Evolutionary conservation across 148 eudicot species (phyloP), one percentile per base, ranked within the genome.

Genomic region (Cornus florida): DNA sequence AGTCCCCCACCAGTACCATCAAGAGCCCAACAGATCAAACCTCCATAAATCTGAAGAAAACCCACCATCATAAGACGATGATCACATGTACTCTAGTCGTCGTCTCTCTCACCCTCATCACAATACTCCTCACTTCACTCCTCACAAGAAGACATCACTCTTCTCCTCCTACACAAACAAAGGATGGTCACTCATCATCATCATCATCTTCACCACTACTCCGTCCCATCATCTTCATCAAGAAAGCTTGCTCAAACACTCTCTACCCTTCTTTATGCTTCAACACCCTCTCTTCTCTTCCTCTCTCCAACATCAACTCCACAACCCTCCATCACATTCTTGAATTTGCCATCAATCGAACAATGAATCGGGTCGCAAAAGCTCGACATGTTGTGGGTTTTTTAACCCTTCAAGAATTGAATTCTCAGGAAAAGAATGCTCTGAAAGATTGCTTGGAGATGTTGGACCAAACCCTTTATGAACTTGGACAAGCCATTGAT

Each of bases 391-490:
- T 88, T 53, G 39, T 72, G 57, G 41, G 24, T 5, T 78, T 78
- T 28, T 88, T 89, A n/a, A n/a, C 53, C 1, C 46, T 8, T 3
- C 75, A 81, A 77, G 81, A 78, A 13, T 78, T 86, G 67, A 83
- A 70, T 17, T 19, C 68, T 3, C 90, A 77, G 28, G 89, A 87
- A 56, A 82, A 59, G 35, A 85, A 75, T 76, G 89, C 90, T 0
- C 70, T 83, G 0, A 69, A 78, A 65, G 92, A 90, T 70, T 92
- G 96, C 73, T 50, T 83, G 74, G 90, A 86, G 10, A 46, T 89
- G 90, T 79, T 90, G 64, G 92, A 90, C 76, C 96, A 90, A 33
- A 92, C 93, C 10, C 31, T 82, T 3, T 92, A 89, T 65, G 91
- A 90, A 79, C 87, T 92, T 11, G 68, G 69, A 67, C 79, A 79